Conservation (phyloP, 345 rosid species). For the Barbarea vulgaris region DNA sequence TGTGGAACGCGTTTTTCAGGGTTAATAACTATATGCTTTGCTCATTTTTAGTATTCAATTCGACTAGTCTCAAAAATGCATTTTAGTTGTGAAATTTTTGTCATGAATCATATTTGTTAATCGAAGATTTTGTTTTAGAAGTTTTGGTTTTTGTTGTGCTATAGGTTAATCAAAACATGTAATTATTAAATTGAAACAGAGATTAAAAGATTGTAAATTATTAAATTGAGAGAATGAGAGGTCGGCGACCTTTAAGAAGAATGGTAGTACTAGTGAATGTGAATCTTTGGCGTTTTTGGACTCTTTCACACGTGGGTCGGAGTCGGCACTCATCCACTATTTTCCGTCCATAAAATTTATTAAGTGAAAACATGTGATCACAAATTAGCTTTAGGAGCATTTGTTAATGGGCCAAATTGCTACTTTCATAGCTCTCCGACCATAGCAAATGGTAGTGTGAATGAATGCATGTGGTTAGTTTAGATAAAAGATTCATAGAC, state of each 20-base stretch:
- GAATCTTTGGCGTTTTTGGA: conserved; percentile 3
- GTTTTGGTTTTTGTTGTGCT: not conserved
- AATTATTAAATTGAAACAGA: too few species aligned
- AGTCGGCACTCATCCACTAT: conserved; percentile 13
- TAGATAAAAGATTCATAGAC: not conserved
- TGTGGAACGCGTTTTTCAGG: not conserved
- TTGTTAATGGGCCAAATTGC: not conserved
- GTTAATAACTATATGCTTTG: not conserved
- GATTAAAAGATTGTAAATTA: not conserved
- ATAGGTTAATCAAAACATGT: not conserved
- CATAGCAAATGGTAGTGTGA: not conserved
- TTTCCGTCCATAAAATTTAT: not conserved
- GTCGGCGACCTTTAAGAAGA: conserved; percentile 14
- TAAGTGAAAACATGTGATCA: not conserved
- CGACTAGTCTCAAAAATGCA: too few species aligned
- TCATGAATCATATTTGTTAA: not conserved
- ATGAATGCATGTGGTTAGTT: not conserved
- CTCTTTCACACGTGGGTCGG: conserved; percentile 33
- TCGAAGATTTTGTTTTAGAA: too few species aligned
- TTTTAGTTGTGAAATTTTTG: not conserved
- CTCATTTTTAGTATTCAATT: not conserved
- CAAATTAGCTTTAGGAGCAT: not conserved
- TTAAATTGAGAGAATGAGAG: conserved; percentile 2
- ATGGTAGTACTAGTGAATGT: not conserved
- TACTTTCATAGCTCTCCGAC: not conserved